Base-by-base conservation (phyloP, 78 protist species). In the slime mould (Dictyostelium discoideum) region DNA sequence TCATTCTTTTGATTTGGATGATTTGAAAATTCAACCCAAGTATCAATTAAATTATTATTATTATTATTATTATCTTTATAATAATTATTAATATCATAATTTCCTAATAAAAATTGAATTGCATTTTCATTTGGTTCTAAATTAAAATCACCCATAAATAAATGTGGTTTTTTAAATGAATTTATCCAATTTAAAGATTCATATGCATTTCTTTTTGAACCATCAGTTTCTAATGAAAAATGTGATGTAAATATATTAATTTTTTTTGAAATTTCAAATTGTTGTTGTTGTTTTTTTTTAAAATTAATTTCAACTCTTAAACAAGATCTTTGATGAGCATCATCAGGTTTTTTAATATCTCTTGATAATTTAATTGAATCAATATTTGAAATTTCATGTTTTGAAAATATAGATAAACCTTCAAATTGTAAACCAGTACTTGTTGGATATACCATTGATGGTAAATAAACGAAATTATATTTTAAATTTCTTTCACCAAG, bases 141-240 rank as follows among this genome's bases (percentile, higher is more conserved):
- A 48, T 89, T 89, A 2, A 89, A 32, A 81, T 89, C 94, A 18
- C 94, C 94, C 63, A 81, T 65, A 46, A 89, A 81, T 16, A 87
- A n/a, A 50, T 87, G 85, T 1, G 80, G 77, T 76, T 48, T 77
- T 14, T 63, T 73, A 48, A 80, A 89, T 29, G 82, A 54, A 37
- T 67, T 80, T 9, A 77, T 69, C 14, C 22, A 89, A 7, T 89
- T 26, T 46, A 22, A 16, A 1, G 84, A 76, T 48, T 89, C 94
- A 67, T 29, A 81, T 37, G 94, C 94, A 24, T 89, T 89, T 67
- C 94, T 89, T 46, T 57, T 40, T 60, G 74, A 40, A n/a, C 85
- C 86, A 7, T 13, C 48, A 40, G 73, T 3, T 14, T 63, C 42
- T 9, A 89, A 77, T 42, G 94, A 89, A 69, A 89, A 89, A 60